Evolutionary conservation across 139 green algal genomes (phyloP).

Genomic region (Coelastrella sp.): DNA sequence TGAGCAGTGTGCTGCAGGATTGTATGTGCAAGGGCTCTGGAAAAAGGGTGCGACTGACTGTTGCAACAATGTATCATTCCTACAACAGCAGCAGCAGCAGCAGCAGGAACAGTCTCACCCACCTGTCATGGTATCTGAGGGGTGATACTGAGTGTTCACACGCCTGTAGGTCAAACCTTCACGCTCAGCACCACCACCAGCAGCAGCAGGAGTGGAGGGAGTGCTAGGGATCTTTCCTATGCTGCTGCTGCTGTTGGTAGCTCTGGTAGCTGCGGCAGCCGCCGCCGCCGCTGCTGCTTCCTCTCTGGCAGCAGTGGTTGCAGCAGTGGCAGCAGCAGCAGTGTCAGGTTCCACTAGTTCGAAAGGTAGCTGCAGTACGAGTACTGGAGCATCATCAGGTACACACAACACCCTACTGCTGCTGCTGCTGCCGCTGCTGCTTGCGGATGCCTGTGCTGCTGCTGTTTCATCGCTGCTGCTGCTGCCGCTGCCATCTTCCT

Average conservation of each 20-base stretch:
- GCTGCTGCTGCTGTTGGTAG: constrained; percentile 36
- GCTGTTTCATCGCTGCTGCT: background rate
- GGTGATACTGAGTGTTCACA: background rate
- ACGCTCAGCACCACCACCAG: constrained; percentile 4
- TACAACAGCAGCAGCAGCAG: background rate
- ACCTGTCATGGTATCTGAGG: constrained; percentile 24
- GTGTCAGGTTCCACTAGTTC: background rate
- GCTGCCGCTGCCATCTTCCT: background rate
- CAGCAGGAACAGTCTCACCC: background rate
- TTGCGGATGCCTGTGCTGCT: background rate
- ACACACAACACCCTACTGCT: background rate
- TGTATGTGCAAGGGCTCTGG: background rate
- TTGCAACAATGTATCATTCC: background rate
- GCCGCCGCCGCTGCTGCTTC: background rate
- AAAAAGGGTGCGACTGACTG: background rate
- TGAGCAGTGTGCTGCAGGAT: background rate
- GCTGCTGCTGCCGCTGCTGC: constrained; percentile 4
- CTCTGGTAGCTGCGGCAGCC: background rate
- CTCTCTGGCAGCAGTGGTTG: background rate
- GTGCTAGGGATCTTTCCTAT: background rate
- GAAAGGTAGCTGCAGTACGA: constrained; percentile 6
- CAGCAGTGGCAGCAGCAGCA: background rate
- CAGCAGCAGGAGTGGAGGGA: constrained; percentile 27
- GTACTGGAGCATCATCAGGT: constrained; percentile 10
- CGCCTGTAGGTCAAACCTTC: constrained; percentile 1